Evolutionary conservation across 306 rosid species (phyloP), one percentile per base, ranked within the genome.

Genomic region (Psophocarpus tetragonolobus): DNA sequence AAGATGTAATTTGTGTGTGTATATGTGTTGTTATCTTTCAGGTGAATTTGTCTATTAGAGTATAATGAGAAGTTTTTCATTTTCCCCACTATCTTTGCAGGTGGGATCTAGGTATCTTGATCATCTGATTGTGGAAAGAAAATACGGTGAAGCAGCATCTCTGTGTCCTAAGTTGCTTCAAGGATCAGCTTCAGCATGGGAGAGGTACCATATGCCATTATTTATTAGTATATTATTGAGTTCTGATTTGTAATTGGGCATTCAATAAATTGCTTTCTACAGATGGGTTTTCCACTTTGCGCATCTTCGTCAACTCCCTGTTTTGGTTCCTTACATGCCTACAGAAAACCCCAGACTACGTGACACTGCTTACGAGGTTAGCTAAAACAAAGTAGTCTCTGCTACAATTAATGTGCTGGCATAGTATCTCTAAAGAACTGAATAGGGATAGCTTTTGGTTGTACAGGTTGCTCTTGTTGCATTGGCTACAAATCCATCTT

Each of bases 211-310:
- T 71, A 18, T 73, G 72, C 45, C 41, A 29, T 79, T 75, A 30
- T 78, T 56, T 74, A 26, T 47, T 61, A 54, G 18, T 47, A 32
- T 44, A 18, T 24, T 71, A 60, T 58, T 56, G 41, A 65, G 29
- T 79, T 80, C 33, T 77, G 38, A 48, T 56, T 71, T 71, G 23
- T 56, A 78, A 80, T 77, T 78, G 81, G 86, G 73, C 86, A 67
- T n/a, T 65, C 53, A 70, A 29, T 53, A 68, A 50, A 48, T 44
- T 47, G 38, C 62, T 79, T 82, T 84, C 74, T 42, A 74, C 93
- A 92, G 97, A 84, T 95, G 97, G 99, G 97, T 92, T 77, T 95
- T 95, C 79, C 99, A 95, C 91, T 95, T 95, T 81, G 99, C 99
- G 74, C 99, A 95, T 79, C 91, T 91, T 64, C 97, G 97, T 60